phyloP scores from a whole-genome alignment of 306 rosid species.

The Medicago lupulina region DNA sequence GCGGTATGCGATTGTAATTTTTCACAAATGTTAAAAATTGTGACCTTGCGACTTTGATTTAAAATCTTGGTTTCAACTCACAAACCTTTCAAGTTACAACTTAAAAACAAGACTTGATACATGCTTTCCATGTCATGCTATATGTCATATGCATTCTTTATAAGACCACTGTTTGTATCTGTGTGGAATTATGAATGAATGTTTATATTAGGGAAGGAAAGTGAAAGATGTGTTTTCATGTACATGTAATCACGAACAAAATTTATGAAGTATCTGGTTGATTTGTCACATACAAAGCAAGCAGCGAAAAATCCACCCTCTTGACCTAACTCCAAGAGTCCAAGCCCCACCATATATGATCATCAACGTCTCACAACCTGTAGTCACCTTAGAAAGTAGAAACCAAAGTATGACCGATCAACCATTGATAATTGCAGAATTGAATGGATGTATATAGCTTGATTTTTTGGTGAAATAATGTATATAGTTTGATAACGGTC shows the following conservation, averaged over 20 bases:
- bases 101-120: conserved; percentile 4
- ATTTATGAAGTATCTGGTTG: background rate
- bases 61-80: background rate
- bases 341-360: conserved; percentile 42
- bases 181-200: background rate
- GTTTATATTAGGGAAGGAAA: background rate
- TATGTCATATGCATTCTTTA: background rate
- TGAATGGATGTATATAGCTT: background rate
- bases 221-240: conserved; percentile 2
- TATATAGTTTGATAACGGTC: too few species aligned
- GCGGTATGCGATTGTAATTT: background rate
- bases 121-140: background rate
- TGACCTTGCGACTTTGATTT: background rate
- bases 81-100: conserved; percentile 24
- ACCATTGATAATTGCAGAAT: background rate
- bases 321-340: too few species aligned
- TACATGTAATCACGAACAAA: background rate
- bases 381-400: background rate
- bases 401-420: conserved; percentile 7
- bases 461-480: too few species aligned
- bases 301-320: conserved; percentile 2
- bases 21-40: background rate
- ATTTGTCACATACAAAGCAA: conserved; percentile 21
- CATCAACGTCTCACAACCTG: conserved; percentile 20
- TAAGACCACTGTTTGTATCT: conserved; percentile 10